phyloP scores from a whole-genome alignment of 2,329 filamentous ascomycete genomes.

The Venturia effusa region DNA sequence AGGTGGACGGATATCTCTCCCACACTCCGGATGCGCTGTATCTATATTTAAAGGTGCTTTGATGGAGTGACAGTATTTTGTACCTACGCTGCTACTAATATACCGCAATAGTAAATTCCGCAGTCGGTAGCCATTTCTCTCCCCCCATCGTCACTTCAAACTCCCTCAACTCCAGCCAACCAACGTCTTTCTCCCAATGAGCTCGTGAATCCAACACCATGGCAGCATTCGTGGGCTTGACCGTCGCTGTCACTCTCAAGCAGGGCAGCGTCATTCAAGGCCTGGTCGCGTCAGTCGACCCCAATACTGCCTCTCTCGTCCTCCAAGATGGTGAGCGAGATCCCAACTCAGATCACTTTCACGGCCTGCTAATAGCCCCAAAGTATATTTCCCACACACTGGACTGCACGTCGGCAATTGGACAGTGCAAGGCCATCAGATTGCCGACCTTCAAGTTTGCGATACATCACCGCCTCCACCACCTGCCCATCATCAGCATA shows the following conservation, averaged over 20 bases:
- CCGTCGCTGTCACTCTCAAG: constrained; percentile 62
- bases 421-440: constrained; percentile 45
- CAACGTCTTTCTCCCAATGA: background rate
- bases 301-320: constrained; percentile 49
- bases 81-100: no score
- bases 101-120: no score
- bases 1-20: background rate
- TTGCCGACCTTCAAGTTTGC: constrained; percentile 47
- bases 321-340: constrained; percentile 56
- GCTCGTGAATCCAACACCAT: constrained; percentile 29
- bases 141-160: background rate
- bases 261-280: constrained; percentile 56
- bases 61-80: background rate
- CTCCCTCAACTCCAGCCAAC: background rate
- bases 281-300: constrained; percentile 58
- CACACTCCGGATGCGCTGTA: background rate
- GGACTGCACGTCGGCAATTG: constrained; percentile 42
- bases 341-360: background rate
- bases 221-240: constrained; percentile 66
- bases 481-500: background rate
- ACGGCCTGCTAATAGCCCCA: constrained; percentile 20
- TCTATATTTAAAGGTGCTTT: background rate
- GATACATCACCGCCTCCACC: constrained; percentile 22
- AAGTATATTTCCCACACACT: constrained; percentile 44
- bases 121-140: background rate